Conservation (phyloP, 2,329 filamentous ascomycete species). For the Aureobasidium sp. region DNA sequence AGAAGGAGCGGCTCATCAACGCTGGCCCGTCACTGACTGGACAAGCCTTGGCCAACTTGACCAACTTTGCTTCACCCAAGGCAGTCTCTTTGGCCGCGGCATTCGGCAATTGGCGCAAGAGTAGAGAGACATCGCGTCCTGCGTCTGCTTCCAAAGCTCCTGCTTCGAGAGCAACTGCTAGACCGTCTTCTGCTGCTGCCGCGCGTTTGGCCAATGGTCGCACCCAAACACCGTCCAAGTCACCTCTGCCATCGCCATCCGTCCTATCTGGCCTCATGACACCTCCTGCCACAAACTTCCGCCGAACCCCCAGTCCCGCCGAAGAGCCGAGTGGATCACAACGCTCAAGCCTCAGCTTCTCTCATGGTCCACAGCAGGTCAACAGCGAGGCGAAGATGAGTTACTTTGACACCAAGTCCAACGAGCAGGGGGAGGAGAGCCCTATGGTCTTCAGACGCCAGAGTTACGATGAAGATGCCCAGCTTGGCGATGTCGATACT, state of each 20-base stretch:
- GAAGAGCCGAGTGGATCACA: neutral
- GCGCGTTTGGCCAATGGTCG: neutral
- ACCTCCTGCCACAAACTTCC: constrained; percentile 68
- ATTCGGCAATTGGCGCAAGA: constrained; percentile 81
- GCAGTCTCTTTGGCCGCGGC: constrained; percentile 89
- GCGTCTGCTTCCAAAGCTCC: neutral
- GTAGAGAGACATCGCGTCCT: constrained; percentile 12
- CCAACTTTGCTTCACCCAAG: constrained; percentile 70
- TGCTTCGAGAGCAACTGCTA: constrained; percentile 1
- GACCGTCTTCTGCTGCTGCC: neutral
- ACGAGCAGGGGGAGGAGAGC: constrained; percentile 21
- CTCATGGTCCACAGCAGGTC: constrained; percentile 14
- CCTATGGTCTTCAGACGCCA: constrained; percentile 48
- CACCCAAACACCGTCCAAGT: constrained; percentile 50
- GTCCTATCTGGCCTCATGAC: constrained; percentile 78
- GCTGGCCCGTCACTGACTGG: constrained; percentile 44
- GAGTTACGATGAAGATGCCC: constrained; percentile 52
- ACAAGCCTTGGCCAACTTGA: constrained; percentile 60
- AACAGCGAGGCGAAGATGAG: neutral
- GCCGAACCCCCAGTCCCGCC: constrained; percentile 47
- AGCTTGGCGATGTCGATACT: constrained; percentile 40
- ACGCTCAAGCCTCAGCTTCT: constrained; percentile 10
- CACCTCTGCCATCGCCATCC: constrained; percentile 43
- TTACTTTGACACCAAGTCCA: neutral
- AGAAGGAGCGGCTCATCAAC: constrained; percentile 75